phyloP scores from a whole-genome alignment of 2,329 filamentous ascomycete species.

The Ophiostoma himal-ulmi region DNA sequence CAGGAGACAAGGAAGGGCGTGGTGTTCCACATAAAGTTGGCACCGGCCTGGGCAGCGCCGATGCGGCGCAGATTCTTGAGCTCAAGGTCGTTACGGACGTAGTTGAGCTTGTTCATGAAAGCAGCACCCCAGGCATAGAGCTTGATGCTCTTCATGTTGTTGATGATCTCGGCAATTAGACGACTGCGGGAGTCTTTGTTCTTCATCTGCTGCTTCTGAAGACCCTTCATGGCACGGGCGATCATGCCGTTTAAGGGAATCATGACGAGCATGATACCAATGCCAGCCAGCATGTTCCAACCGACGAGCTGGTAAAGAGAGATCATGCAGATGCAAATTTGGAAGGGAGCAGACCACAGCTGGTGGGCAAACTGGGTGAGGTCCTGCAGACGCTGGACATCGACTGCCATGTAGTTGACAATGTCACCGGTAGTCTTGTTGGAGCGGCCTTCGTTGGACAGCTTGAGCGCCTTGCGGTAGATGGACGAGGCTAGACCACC shows the following conservation, averaged over 20 bases:
- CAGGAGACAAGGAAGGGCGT: constrained; percentile 97
- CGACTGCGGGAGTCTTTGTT: constrained; percentile 94
- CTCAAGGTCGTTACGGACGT: constrained; percentile 91
- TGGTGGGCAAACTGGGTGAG: constrained; percentile 93
- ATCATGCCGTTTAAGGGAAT: constrained; percentile 92
- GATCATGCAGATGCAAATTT: constrained; percentile 91
- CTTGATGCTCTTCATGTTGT: constrained; percentile 99
- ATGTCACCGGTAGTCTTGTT: constrained; percentile 93
- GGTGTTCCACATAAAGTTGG: constrained; percentile 97
- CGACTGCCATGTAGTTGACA: constrained; percentile 98
- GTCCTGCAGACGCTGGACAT: constrained; percentile 91
- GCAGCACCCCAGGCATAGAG: constrained; percentile 95
- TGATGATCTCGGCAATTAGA: constrained; percentile 93
- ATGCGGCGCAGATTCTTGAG: constrained; percentile 94
- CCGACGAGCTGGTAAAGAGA: constrained; percentile 95
- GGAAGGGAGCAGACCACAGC: constrained; percentile 93
- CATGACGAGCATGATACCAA: constrained; percentile 95
- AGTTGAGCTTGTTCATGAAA: constrained; percentile 96
- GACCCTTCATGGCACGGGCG: constrained; percentile 83
- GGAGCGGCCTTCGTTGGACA: constrained; percentile 89
- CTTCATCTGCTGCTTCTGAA: constrained; percentile 97
- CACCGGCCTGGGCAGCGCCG: constrained; percentile 84
- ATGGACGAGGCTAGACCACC: constrained; percentile 83
- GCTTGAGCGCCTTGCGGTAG: constrained; percentile 80
- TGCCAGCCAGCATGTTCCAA: constrained; percentile 89